Evolutionary conservation across 176 grass and related monocot genomes (phyloP).

Genomic region (Zea luxurians): DNA sequence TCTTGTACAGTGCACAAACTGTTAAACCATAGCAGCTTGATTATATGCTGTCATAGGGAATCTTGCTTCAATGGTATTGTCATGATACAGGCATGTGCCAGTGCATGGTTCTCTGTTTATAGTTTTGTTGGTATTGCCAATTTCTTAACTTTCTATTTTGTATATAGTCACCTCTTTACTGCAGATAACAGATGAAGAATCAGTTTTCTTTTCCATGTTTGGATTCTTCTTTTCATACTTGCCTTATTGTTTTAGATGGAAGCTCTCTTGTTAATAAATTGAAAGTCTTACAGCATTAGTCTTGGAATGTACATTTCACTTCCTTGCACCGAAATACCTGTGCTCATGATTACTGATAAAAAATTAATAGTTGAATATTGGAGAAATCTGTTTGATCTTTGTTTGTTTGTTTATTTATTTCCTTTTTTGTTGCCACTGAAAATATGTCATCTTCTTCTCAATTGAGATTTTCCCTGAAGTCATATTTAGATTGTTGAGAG

Average conservation of each 20-base stretch:
- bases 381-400: constrained; percentile 29
- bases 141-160: background rate
- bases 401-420: constrained; percentile 19
- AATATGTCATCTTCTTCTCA: background rate
- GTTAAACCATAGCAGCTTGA: constrained; percentile 2
- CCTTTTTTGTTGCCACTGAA: constrained; percentile 17
- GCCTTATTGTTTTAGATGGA: background rate
- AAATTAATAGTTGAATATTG: constrained; percentile 4
- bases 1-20: background rate
- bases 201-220: background rate
- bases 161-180: background rate
- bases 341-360: constrained; percentile 41
- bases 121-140: background rate
- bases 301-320: background rate
- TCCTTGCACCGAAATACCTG: background rate
- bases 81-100: background rate
- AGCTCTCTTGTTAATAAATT: background rate
- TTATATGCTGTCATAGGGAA: background rate
- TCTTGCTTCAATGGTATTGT: background rate
- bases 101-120: background rate
- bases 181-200: background rate
- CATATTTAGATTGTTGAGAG: background rate
- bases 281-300: background rate
- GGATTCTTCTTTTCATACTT: background rate
- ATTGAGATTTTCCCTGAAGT: background rate